Conservation (phyloP, 1,284 basidiomycete species). For the Bondarzewia mesenterica region DNA sequence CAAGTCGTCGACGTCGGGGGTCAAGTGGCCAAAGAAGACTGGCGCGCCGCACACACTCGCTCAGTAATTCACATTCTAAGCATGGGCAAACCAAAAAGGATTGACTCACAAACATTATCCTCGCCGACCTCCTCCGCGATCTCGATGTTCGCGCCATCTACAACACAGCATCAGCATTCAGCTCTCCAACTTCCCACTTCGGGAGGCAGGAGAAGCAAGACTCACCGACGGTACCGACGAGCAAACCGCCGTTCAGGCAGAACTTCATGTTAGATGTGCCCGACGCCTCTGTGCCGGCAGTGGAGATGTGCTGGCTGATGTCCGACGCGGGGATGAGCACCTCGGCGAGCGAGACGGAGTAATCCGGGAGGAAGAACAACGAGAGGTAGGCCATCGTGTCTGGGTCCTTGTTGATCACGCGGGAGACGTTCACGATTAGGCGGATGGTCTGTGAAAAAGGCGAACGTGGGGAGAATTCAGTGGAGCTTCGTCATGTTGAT, state of each 20-base stretch:
- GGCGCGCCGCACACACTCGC: conserved; percentile 4
- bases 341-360: conserved; percentile 85
- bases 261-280: conserved; percentile 94
- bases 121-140: conserved; percentile 86
- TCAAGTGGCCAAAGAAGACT: conserved; percentile 83
- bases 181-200: conserved; percentile 5
- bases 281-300: conserved; percentile 87
- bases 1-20: conserved; percentile 75
- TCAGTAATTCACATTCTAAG: not conserved
- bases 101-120: conserved; percentile 56
- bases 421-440: conserved; percentile 83
- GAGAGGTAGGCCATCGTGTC: conserved; percentile 80
- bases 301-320: conserved; percentile 89
- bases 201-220: conserved; percentile 11
- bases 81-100: not conserved
- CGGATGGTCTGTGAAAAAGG: conserved; percentile 64
- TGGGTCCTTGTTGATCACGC: conserved; percentile 78
- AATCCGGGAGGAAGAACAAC: conserved; percentile 83
- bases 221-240: conserved; percentile 62
- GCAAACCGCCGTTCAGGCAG: conserved; percentile 81
- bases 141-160: conserved; percentile 87
- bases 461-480: no score
- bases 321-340: conserved; percentile 87
- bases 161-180: conserved; percentile 26
- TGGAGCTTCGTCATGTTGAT: no score